Base-by-base conservation (phyloP, 83 land plant species). In the Isoetes engelmannii region DNA sequence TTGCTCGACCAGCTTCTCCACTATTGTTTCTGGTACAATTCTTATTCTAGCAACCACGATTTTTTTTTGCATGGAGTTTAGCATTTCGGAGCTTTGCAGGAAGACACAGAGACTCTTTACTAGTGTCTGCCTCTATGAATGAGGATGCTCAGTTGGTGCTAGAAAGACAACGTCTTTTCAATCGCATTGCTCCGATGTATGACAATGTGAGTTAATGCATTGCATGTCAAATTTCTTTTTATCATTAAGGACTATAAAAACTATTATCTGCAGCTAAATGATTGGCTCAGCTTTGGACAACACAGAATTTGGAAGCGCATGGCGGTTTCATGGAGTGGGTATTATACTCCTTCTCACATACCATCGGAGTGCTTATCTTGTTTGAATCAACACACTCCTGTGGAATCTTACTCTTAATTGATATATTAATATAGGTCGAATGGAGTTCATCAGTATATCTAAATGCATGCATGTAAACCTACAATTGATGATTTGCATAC, bases 241-340 rank as follows among this genome's bases (percentile, higher is more conserved):
- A 12, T 51, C 55, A 12, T 28, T 28, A 28, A 0, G 37, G 37
- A 28, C 37, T 28, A 28, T 28, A 28, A 28, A 28, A 28, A 0
- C 55, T 12, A 51, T 15, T 15, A 51, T 15, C 1, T 51, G n/a
- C 86, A 89, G 95, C 72, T 92, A 80, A 92, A 92, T 77, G 95
- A 92, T 62, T 77, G 84, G 85, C 67, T 92, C 69, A 89, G 89
- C 74, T 72, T 92, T 44, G 97, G 97, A 45, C 94, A 89, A 72
- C 97, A 92, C 68, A 72, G 92, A 12, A 69, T 85, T 21, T 92
- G 97, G 97, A 92, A 92, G 64, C 70, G 97, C 20, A 92, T 92
- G 97, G 85, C 85, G 15, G 91, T 92, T 9, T 74, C 89, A 4
- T 92, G 95, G 97, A 80, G 81, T 19, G 81, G 92, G 97, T 91